These are phyloP conservation scores for Beauveria sp. DNA, from an alignment of 2,329 filamentous ascomycete genomes.

Conservation along the genomic window DNA sequence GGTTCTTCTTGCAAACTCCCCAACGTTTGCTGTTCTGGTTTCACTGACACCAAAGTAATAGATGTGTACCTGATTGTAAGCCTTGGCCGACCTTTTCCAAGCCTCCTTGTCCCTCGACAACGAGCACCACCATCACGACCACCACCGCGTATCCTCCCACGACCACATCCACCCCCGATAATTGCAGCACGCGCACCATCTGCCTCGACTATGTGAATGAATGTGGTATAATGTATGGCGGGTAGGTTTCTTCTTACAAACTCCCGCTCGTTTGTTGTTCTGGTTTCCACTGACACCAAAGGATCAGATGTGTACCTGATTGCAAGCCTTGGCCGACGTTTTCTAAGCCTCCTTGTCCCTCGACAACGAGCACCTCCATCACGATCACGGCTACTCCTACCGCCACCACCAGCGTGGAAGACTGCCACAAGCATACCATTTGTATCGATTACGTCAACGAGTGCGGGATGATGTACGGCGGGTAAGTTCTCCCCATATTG, in stretches of 20 bases:
- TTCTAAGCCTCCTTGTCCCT: constrained; percentile 15
- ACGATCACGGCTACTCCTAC: not conserved
- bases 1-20: not conserved
- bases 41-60: not conserved
- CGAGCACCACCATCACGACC: not conserved
- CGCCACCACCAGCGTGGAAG: not conserved
- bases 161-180: constrained; percentile 2
- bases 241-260: constrained; percentile 13
- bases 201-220: constrained; percentile 19
- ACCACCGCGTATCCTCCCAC: not conserved
- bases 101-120: constrained; percentile 15
- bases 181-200: constrained; percentile 20
- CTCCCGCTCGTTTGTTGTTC: not conserved
- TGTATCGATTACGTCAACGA: constrained; percentile 19
- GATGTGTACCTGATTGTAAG: constrained; percentile 19
- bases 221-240: constrained; percentile 20
- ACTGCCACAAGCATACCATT: constrained; percentile 5
- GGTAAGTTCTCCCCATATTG: constrained; percentile 13
- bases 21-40: not conserved
- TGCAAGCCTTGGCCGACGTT: constrained; percentile 16
- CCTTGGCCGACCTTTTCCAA: constrained; percentile 13
- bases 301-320: constrained; percentile 18
- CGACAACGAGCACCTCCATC: not conserved
- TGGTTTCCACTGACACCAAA: not conserved
- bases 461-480: constrained; percentile 20